Evolutionary conservation across 1,284 basidiomycete species (phyloP), one percentile per base, ranked within the genome.

Genomic region (Cystobasidium sp.): DNA sequence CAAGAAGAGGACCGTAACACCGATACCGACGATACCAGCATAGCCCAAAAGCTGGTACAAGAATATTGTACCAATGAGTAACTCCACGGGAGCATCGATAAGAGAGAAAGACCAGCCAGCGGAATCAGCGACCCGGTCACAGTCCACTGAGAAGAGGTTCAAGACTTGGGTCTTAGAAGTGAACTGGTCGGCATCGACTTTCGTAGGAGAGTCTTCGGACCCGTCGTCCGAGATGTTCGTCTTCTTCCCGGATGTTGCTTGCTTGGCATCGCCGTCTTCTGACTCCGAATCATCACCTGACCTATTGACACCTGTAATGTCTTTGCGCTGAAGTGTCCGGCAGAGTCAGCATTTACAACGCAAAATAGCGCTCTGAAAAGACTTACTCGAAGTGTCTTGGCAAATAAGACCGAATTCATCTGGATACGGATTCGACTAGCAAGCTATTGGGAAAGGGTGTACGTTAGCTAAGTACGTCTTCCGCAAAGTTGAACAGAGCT

Each of bases 101-200:
- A 84, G 70, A 51, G 77, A 74, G 68, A 79, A 80, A 14, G 71
- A 76, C 78, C 77, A 78, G 7, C 72, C 53, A 44, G 75, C 66
- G 20, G 78, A 78, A 22, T 94, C 91, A 81, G 89, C 88, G 75
- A 95, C 89, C 75, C 93, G 88, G 81, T 96, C 93, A 46, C 94
- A 92, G 78, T 97, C 94, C 6, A 92, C 92, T 3, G 92, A 93
- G 79, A 84, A 85, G 7, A 85, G 77, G 20, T 83, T 91, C 89
- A 94, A 91, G 78, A 95, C 89, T 83, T 95, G 92, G 9, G 91
- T 90, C 82, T 96, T 96, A 80, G 90, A 93, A 9, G 89, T 91
- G 79, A 96, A 78, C 24, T 37, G 55, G 46, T 68, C 53, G 8
- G 52, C 39, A 20, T 61, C 62, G 22, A 37, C 46, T 39, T 41